Evolutionary conservation across 345 rosid genomes (phyloP).

Genomic region (Crucihimalaya himalaica): DNA sequence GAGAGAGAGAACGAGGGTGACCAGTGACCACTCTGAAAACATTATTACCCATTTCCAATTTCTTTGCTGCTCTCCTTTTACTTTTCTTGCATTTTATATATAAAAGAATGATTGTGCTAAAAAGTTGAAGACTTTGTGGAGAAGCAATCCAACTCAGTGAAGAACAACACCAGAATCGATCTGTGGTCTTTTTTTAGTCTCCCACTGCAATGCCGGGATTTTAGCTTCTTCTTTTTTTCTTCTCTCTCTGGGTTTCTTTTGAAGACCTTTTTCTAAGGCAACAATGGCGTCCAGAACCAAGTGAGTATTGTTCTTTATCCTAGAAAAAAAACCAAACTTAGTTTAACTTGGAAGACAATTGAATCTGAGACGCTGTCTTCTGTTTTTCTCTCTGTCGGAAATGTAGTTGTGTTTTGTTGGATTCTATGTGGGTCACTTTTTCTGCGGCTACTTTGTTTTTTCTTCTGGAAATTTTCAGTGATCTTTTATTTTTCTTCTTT

Average conservation of each 20-base stretch:
- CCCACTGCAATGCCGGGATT: constrained; percentile 19
- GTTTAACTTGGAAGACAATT: constrained; percentile 14
- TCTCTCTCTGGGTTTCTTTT: constrained; percentile 4
- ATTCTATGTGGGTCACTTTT: constrained; percentile 24
- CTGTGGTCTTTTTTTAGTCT: constrained; percentile 21
- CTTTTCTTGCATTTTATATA: background rate
- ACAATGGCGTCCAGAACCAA: constrained; percentile 40
- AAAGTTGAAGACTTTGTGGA: constrained; percentile 37
- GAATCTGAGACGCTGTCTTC: constrained; percentile 29
- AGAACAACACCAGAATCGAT: constrained; percentile 34
- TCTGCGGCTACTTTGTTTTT: constrained; percentile 10
- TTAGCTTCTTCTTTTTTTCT: constrained; percentile 2
- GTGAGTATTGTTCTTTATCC: constrained; percentile 5
- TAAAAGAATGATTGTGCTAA: background rate
- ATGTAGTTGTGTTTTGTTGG: background rate
- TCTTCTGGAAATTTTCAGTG: background rate
- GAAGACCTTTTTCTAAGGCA: constrained; percentile 8
- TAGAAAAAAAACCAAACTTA: constrained; percentile 1
- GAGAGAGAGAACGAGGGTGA: constrained; percentile 30
- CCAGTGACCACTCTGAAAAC: constrained; percentile 40
- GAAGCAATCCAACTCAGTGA: constrained; percentile 37
- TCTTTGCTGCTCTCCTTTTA: too few relatives aligned
- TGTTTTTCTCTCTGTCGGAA: constrained; percentile 30
- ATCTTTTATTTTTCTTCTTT: constrained; percentile 7
- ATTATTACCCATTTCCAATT: too few relatives aligned